A percentile compares a stretch with the other conserved stretches of the same genome.
These are phyloP conservation scores for Fusarium solani-melongenae DNA, from an alignment of 2,329 filamentous ascomycete species.

Conservation along the genomic window DNA sequence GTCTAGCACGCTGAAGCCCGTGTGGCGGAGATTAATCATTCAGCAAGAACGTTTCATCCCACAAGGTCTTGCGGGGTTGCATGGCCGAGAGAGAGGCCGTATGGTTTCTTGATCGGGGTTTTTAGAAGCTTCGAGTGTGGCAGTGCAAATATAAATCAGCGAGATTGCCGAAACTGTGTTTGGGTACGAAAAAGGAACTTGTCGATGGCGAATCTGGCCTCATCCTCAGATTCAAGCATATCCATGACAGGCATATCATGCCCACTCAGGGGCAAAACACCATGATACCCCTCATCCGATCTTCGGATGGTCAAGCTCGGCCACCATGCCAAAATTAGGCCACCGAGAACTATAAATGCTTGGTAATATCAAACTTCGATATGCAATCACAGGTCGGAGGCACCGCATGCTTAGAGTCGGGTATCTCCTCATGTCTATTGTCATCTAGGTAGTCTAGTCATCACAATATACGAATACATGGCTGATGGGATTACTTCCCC, in stretches of 20 bases:
- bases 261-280: neutral
- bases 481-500: slow-evolving; percentile 37
- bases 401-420: neutral
- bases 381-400: neutral
- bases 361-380: neutral
- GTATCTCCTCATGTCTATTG: neutral
- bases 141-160: neutral
- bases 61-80: neutral
- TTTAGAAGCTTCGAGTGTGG: neutral
- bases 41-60: neutral
- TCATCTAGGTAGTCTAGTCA: neutral
- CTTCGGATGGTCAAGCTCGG: neutral
- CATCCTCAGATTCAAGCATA: neutral
- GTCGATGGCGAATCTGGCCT: neutral
- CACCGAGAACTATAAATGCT: neutral
- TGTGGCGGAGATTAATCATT: neutral
- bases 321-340: neutral
- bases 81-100: neutral
- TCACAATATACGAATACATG: neutral
- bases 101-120: neutral
- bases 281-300: neutral
- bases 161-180: neutral
- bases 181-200: neutral
- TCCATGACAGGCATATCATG: neutral
- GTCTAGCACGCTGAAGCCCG: neutral